Conservation (phyloP, 2,329 filamentous ascomycete genomes). For the Fulvia fulva region DNA sequence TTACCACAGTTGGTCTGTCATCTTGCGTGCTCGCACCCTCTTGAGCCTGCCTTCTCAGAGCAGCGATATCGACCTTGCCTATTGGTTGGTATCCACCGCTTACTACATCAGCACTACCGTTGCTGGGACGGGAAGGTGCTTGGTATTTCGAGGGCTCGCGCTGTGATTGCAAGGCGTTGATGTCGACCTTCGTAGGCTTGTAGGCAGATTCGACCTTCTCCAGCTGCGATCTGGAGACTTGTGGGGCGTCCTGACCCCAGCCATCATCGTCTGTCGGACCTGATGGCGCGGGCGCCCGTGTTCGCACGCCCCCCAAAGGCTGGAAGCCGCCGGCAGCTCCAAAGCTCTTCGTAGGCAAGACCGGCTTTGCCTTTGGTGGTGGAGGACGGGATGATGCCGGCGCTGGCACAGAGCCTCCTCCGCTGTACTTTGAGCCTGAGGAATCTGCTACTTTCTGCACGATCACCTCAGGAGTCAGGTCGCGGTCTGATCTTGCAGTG, state of each 20-base stretch:
- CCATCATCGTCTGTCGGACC: constrained; percentile 73
- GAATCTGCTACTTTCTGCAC: constrained; percentile 92
- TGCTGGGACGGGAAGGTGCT: constrained; percentile 45
- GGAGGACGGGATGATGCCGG: constrained; percentile 51
- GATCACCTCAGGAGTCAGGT: constrained; percentile 82
- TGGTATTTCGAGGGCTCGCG: constrained; percentile 62
- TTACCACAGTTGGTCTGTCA: constrained; percentile 78
- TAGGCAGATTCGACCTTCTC: constrained; percentile 93
- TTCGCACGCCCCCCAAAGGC: constrained; percentile 61
- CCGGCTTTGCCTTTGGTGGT: constrained; percentile 82
- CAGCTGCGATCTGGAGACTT: constrained; percentile 76
- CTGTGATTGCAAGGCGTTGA: constrained; percentile 76
- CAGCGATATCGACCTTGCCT: constrained; percentile 95
- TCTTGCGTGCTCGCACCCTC: constrained; percentile 56
- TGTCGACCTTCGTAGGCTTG: constrained; percentile 91
- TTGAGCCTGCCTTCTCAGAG: constrained; percentile 72
- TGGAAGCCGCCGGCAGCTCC: constrained; percentile 56
- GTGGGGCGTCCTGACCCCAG: constrained; percentile 94
- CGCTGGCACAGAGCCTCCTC: constrained; percentile 48
- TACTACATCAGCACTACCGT: constrained; percentile 60
- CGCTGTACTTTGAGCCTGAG: constrained; percentile 90
- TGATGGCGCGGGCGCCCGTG: constrained; percentile 50
- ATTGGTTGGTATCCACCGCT: constrained; percentile 87
- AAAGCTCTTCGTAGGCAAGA: constrained; percentile 70
- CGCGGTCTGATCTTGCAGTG: constrained; percentile 84